phyloP scores from a whole-genome alignment of 352 stramenopile genomes.

The Phytophthora parvispora region DNA sequence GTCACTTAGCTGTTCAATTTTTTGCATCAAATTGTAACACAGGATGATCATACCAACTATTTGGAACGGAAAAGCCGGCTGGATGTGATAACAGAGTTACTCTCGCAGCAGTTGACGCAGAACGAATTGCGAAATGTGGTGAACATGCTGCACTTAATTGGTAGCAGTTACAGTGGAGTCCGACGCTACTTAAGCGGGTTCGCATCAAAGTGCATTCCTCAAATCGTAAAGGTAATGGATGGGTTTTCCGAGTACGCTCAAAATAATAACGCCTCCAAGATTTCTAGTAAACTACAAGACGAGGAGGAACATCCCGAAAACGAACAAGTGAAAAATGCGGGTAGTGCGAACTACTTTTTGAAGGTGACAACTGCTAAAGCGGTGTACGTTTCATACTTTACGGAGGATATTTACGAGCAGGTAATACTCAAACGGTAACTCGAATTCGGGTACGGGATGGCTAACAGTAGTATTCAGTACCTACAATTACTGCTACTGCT shows the following conservation, averaged over 20 bases:
- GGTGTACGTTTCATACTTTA: slow-evolving; percentile 42
- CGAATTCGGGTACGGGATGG: background rate
- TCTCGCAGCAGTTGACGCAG: slow-evolving; percentile 22
- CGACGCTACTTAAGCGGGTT: slow-evolving; percentile 25
- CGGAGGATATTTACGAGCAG: slow-evolving; percentile 45
- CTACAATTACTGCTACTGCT: slow-evolving; percentile 23
- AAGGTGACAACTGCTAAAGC: slow-evolving; percentile 21
- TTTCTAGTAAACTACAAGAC: background rate
- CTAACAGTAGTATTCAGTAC: slow-evolving; percentile 3
- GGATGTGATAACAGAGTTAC: slow-evolving; percentile 15
- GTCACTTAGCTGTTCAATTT: slow-evolving; percentile 24
- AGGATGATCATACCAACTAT: slow-evolving; percentile 8
- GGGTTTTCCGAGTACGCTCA: slow-evolving; percentile 17
- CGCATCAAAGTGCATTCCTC: slow-evolving; percentile 24
- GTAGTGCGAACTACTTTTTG: slow-evolving; percentile 7
- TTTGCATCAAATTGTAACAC: slow-evolving; percentile 23
- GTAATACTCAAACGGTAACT: no score
- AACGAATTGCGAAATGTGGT: slow-evolving; percentile 25
- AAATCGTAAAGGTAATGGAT: slow-evolving; percentile 17
- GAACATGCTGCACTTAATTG: slow-evolving; percentile 18
- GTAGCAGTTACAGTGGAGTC: slow-evolving; percentile 13
- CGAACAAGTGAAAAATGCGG: background rate
- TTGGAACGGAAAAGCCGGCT: slow-evolving; percentile 15
- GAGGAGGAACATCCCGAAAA: background rate
- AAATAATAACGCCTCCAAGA: background rate